phyloP scores from a whole-genome alignment of 2,329 filamentous ascomycete species.

The Colletotrichum tabaci region DNA sequence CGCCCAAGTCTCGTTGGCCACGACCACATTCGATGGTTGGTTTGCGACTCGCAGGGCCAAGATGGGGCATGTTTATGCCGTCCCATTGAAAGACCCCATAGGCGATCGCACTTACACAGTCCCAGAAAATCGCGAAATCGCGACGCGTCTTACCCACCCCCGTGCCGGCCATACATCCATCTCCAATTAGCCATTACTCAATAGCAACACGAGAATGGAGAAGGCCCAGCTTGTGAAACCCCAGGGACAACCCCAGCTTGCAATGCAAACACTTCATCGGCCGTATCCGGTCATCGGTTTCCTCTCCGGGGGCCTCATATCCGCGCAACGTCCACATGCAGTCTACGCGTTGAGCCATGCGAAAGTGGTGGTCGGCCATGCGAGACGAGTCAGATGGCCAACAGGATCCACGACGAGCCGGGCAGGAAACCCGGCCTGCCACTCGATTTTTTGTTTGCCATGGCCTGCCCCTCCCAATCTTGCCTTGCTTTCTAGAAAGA shows the following conservation, averaged over 20 bases:
- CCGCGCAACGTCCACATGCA: neutral
- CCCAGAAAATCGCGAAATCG: constrained; percentile 28
- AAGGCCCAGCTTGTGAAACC: constrained; percentile 1
- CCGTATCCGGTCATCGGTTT: constrained; percentile 14
- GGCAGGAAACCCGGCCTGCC: neutral
- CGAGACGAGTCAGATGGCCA: neutral
- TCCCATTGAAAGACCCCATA: constrained; percentile 7
- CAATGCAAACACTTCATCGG: constrained; percentile 11
- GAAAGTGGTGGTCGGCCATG: constrained; percentile 10
- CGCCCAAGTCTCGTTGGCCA: neutral
- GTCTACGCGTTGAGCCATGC: constrained; percentile 17
- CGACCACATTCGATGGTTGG: neutral
- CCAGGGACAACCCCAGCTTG: constrained; percentile 28
- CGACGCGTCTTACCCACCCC: constrained; percentile 29
- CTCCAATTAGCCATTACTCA: constrained; percentile 16
- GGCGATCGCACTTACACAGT: constrained; percentile 30
- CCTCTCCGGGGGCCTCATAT: neutral
- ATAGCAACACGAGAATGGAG: constrained; percentile 15
- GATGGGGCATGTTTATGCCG: constrained; percentile 20
- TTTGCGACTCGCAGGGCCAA: neutral
- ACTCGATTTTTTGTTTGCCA: neutral
- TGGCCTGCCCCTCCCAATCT: neutral
- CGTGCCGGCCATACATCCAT: constrained; percentile 9
- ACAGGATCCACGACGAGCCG: constrained; percentile 27
- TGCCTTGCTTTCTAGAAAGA: constrained; percentile 23